Evolutionary conservation across 2,329 filamentous ascomycete genomes (phyloP), one percentile per base, ranked within the genome.

Genomic region (Cytospora chrysosperma): DNA sequence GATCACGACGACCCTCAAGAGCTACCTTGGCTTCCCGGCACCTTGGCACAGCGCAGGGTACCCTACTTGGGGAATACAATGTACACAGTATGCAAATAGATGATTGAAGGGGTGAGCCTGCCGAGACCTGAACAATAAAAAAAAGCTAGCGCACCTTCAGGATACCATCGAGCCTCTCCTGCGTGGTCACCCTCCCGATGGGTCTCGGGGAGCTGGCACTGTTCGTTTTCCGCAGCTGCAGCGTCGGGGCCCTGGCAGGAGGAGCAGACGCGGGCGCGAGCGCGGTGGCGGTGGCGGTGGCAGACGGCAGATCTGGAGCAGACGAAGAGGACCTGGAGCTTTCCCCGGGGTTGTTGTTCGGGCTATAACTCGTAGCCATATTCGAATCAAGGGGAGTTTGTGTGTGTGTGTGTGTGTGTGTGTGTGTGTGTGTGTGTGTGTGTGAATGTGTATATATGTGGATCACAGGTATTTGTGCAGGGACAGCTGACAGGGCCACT

Each of bases 91-190:
- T 40, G 15, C 28, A 34, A n/a, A n/a, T n/a, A n/a, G n/a, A n/a
- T n/a, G n/a, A 2, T 17, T 9, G 0, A 49, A n/a, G 47, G 27
- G 8, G 51, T 24, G n/a, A 15, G n/a, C 40, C 32, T n/a, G n/a
- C 43, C 15, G 24, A 9, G 9, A 9, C 28, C 28, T 24, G 28
- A 28, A n/a, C 56, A 28, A 37, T 8, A 43, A n/a, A 21, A 51
- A 52, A 7, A 26, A 21, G 28, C 47, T 58, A 49, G 52, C 70
- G 70, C 58, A 75, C 74, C 71, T 75, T 69, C 21, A 76, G 68
- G 52, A 76, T 76, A 13, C 69, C 69, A 59, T 72, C 67, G 51
- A 76, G 69, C 13, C 74, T 70, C 30, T 74, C 72, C 58, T 72
- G 70, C 8, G 72, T 71, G 15, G 73, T 72, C 67, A 57, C 68